Evolutionary conservation across 345 rosid species (phyloP).

Genomic region (Sonneratia caseolaris): DNA sequence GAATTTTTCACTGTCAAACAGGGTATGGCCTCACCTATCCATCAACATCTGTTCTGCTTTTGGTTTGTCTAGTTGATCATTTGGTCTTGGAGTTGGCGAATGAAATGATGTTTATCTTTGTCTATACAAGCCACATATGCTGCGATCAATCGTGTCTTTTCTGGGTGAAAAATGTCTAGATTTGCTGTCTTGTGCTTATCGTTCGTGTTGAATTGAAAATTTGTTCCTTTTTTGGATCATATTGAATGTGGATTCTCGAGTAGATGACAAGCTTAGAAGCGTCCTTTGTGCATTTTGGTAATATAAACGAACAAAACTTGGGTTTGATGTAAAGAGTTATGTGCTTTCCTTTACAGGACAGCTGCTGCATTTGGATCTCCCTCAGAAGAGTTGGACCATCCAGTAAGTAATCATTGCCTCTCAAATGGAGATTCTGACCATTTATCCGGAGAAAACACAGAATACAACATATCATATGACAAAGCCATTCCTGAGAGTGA

Average conservation of each 20-base stretch:
- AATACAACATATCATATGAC: slow-evolving; percentile 63
- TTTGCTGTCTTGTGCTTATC: neutral
- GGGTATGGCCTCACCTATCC: neutral
- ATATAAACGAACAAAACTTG: neutral
- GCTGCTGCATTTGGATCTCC: slow-evolving; percentile 26
- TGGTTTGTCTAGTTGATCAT: neutral
- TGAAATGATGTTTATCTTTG: neutral
- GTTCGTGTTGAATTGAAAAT: no score
- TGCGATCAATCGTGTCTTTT: neutral
- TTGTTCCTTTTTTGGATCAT: no score
- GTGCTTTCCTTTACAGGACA: slow-evolving; percentile 40
- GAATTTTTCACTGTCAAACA: neutral
- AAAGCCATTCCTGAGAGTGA: slow-evolving; percentile 34
- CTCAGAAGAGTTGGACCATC: slow-evolving; percentile 51
- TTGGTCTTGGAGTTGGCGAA: neutral
- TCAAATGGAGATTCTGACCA: slow-evolving; percentile 51
- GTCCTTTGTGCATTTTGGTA: no score
- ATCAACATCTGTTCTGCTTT: neutral
- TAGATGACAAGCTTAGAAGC: neutral
- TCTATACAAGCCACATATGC: neutral
- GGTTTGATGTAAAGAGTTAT: slow-evolving; percentile 5
- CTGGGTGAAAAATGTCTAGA: slow-evolving; percentile 1
- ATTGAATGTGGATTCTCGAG: no score
- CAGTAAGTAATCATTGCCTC: slow-evolving; percentile 34
- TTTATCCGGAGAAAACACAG: slow-evolving; percentile 42